Evolutionary conservation across 345 rosid genomes (phyloP).

Genomic region (Atalantia buxifolia): DNA sequence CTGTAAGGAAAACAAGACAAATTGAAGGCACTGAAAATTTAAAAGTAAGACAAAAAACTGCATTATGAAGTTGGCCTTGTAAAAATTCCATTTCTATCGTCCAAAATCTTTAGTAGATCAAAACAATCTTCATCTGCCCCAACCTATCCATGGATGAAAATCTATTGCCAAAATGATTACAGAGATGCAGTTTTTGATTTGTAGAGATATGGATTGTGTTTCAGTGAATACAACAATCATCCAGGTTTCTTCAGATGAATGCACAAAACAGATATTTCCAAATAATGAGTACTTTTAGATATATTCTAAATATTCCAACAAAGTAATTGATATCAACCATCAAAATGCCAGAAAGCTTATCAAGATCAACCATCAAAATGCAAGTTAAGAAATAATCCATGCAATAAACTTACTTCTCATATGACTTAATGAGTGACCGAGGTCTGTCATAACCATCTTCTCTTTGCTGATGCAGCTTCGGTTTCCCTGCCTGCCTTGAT

Average conservation of each 20-base stretch:
- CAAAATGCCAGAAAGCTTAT: not conserved
- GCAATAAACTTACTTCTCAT: conserved; percentile 35
- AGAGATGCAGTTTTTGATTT: not conserved
- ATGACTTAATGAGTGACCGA: conserved; percentile 42
- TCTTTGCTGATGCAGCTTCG: conserved; percentile 36
- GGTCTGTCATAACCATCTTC: conserved; percentile 62
- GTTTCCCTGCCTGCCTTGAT: conserved; percentile 45
- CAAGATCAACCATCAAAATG: not conserved
- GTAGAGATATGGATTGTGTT: not conserved
- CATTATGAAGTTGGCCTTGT: not conserved
- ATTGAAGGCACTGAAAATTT: not conserved
- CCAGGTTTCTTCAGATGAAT: not conserved
- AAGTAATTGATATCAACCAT: too few relatives aligned
- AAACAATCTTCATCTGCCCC: not conserved
- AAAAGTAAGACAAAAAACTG: not conserved
- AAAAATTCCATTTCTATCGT: not conserved
- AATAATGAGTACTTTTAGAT: not conserved
- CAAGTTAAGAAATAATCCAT: not conserved
- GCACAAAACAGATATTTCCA: not conserved
- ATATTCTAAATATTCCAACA: not conserved
- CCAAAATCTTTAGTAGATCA: not conserved
- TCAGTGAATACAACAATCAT: too few relatives aligned
- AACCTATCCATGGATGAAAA: not conserved
- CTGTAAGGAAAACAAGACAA: conserved; percentile 4
- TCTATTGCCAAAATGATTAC: not conserved